Conservation (phyloP, 2,329 filamentous ascomycete species). For the Cladobotryum protrusum region DNA sequence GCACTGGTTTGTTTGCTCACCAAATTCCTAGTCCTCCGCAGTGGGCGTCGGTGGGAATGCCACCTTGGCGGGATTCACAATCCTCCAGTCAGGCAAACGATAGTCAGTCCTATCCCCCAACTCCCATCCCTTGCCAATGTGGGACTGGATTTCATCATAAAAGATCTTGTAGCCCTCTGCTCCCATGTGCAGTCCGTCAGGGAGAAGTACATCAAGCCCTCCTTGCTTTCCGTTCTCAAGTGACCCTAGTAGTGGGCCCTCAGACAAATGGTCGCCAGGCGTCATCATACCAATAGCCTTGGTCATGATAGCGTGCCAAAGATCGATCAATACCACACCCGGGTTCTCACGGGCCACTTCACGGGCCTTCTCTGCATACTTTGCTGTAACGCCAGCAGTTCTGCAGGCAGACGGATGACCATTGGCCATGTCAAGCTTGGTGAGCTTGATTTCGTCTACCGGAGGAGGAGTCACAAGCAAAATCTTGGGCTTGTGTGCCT, state of each 20-base stretch:
- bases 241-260: conserved; percentile 43
- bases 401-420: conserved; percentile 40
- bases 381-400: conserved; percentile 42
- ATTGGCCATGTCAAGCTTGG: conserved; percentile 39
- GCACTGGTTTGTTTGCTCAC: no score
- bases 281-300: conserved; percentile 55
- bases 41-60: no score
- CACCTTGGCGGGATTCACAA: conserved; percentile 2
- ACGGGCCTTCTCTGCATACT: conserved; percentile 56
- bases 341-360: conserved; percentile 62
- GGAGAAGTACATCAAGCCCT: conserved; percentile 45
- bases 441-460: conserved; percentile 66
- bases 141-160: conserved; percentile 40
- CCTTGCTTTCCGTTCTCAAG: conserved; percentile 44
- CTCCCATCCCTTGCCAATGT: conserved; percentile 41
- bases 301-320: conserved; percentile 74
- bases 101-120: conserved; percentile 33
- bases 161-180: conserved; percentile 48
- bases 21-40: no score
- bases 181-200: conserved; percentile 53
- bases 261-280: conserved; percentile 49
- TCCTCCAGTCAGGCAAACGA: conserved; percentile 35
- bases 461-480: conserved; percentile 79
- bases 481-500: conserved; percentile 64
- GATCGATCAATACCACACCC: conserved; percentile 65